These are phyloP conservation scores for Tagetes patula DNA, from an alignment of 129 eudicot species.

Conservation along the genomic window DNA sequence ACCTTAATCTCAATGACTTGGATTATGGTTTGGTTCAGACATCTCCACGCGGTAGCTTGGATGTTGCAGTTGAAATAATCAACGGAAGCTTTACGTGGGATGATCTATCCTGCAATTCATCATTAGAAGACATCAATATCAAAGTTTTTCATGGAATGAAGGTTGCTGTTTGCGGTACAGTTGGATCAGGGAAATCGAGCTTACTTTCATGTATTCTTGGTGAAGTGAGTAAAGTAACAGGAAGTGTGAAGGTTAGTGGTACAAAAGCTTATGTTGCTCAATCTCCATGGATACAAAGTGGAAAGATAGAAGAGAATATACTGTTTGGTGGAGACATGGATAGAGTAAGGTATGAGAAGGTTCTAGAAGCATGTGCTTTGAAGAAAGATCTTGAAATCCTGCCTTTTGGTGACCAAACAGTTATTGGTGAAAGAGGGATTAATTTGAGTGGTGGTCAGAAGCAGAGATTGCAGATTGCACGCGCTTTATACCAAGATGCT, in stretches of 20 bases:
- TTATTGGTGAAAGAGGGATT: slow-evolving; percentile 94
- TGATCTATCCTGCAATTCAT: slow-evolving; percentile 36
- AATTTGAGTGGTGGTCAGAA: slow-evolving; percentile 98
- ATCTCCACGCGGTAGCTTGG: slow-evolving; percentile 42
- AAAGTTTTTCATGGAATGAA: slow-evolving; percentile 64
- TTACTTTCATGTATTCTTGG: slow-evolving; percentile 78
- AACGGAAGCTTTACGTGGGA: slow-evolving; percentile 79
- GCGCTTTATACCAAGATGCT: slow-evolving; percentile 90
- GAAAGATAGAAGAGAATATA: slow-evolving; percentile 76
- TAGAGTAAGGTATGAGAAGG: slow-evolving; percentile 49
- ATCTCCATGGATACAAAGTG: slow-evolving; percentile 96
- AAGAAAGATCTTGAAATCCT: slow-evolving; percentile 80
- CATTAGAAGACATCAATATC: slow-evolving; percentile 56
- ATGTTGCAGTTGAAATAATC: slow-evolving; percentile 53
- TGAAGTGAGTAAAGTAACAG: slow-evolving; percentile 71
- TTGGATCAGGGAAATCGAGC: slow-evolving; percentile 93
- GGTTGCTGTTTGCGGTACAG: slow-evolving; percentile 87
- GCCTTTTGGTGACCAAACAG: slow-evolving; percentile 82
- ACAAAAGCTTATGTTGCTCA: slow-evolving; percentile 86
- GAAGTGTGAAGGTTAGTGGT: slow-evolving; percentile 58
- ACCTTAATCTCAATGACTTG: slow-evolving; percentile 65
- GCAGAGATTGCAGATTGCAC: slow-evolving; percentile 92
- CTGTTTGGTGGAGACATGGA: slow-evolving; percentile 78
- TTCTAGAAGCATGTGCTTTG: slow-evolving; percentile 83
- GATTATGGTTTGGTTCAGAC: slow-evolving; percentile 56